A percentile compares a stretch with the other conserved stretches of the same genome.
These are phyloP conservation scores for Chenopodium berlandieri DNA, from an alignment of 148 eudicot species.

Conservation along the genomic window DNA sequence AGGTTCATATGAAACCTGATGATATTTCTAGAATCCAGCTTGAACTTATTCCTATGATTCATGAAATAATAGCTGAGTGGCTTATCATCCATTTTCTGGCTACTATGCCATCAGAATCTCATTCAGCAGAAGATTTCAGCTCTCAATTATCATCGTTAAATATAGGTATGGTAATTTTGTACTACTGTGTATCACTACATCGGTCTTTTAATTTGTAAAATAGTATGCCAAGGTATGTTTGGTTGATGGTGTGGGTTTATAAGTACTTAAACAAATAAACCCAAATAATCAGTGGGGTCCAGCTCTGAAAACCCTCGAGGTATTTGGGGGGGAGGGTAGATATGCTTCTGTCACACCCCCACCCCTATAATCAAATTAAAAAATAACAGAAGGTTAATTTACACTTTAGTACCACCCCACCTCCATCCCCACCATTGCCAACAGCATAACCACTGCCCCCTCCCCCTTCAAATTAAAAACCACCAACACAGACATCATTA, in stretches of 20 bases:
- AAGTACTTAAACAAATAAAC: too few relatives aligned
- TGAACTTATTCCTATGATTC: constrained; percentile 83
- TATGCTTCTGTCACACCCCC: too few relatives aligned
- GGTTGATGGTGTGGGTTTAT: neutral
- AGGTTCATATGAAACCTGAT: constrained; percentile 65
- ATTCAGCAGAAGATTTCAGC: constrained; percentile 76
- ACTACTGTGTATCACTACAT: neutral
- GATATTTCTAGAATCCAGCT: constrained; percentile 76
- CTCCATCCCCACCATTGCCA: too few relatives aligned
- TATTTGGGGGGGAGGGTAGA: too few relatives aligned
- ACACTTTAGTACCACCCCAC: too few relatives aligned
- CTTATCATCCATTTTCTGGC: constrained; percentile 78
- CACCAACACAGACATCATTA: too few relatives aligned
- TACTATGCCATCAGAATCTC: constrained; percentile 75
- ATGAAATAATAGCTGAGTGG: constrained; percentile 84
- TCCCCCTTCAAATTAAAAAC: too few relatives aligned
- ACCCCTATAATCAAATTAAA: too few relatives aligned
- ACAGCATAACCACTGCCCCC: too few relatives aligned
- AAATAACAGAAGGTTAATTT: too few relatives aligned
- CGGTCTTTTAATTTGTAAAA: neutral
- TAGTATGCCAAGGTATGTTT: neutral
- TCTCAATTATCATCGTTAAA: constrained; percentile 80
- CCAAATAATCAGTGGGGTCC: neutral
- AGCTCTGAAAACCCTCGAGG: neutral
- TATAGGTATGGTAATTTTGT: constrained; percentile 53